A percentile compares a stretch with the other conserved stretches of the same genome.
Evolutionary conservation across 305 asterid genomes (phyloP).

Genomic region (Striga hermonthica): DNA sequence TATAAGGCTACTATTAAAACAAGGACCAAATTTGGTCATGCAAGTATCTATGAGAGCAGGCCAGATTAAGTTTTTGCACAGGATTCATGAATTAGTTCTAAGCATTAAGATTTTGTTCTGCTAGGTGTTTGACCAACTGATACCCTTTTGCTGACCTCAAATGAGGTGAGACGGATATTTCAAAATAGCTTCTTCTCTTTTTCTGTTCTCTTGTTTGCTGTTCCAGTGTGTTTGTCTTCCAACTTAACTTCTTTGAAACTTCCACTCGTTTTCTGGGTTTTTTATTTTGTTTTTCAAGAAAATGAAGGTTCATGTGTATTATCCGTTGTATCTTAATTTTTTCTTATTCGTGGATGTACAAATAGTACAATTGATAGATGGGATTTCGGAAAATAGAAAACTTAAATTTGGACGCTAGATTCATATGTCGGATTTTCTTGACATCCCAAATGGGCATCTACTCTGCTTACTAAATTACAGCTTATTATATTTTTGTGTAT

Average conservation of each 20-base stretch:
- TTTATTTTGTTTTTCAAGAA: too few species aligned
- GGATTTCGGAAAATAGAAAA: neutral
- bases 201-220: neutral
- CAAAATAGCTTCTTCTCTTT: neutral
- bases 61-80: neutral
- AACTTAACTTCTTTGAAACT: too few species aligned
- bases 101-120: neutral
- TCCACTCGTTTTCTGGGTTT: too few species aligned
- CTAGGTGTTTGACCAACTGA: too few species aligned
- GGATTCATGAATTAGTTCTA: neutral
- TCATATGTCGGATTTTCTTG: neutral
- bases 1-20: neutral
- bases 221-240: too few species aligned
- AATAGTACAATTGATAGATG: neutral
- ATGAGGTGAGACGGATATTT: too few species aligned
- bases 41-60: neutral
- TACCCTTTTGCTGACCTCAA: too few species aligned
- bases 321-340: too few species aligned
- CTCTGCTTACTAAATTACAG: constrained; percentile 7
- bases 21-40: neutral
- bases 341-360: neutral
- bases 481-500: constrained; percentile 6
- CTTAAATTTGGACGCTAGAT: too few species aligned
- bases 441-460: neutral
- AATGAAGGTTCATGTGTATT: too few species aligned